Evolutionary conservation across 1,284 basidiomycete genomes (phyloP), one percentile per base, ranked within the genome.

Genomic region (Ustilago xerochloae): DNA sequence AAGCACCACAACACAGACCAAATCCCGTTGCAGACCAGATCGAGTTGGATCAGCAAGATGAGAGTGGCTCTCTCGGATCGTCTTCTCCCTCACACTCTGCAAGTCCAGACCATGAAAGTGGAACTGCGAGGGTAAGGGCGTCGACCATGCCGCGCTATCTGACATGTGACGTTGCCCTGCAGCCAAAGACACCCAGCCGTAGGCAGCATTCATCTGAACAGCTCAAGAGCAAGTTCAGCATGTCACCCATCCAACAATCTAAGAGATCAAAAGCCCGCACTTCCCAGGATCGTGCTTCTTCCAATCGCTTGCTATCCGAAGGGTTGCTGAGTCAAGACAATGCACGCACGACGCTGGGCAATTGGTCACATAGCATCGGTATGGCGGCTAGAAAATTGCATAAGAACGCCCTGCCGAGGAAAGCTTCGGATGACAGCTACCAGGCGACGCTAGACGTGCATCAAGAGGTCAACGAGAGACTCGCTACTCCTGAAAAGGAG

Each of bases 191-290:
- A 3, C 70, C 60, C 2, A 51, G 53, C 28, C 56, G 56, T 26
- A 36, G 58, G 2, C 58, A 62, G 33, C 24, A 38, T 9, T 48
- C 63, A 0, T 20, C 45, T 24, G 51, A 65, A 20, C 63, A 62
- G n/a, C 59, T 74, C 20, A 58, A 47, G 43, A 69, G 66, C 59
- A 74, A 74, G 15, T 74, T 74, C 41, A 65, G 63, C 63, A 74
- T 74, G 65, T 74, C 71, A 6, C 71, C 71, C 20, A 59, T 65
- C 12, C 71, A 74, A 26, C 57, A 48, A 8, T 63, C 71, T 4
- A 65, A 69, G 24, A 58, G 59, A 28, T 48, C 41, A 39, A 74
- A 74, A 36, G 28, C 48, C 1, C 41, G 71, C 1, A 35, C 28
- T 5, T 69, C 57, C 6, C 48, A 73, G 24, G 61, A 67, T n/a